A percentile compares a stretch with the other conserved stretches of the same genome.
Conservation (phyloP, 495 filamentous ascomycete species). For the Filosporella fistucella region DNA sequence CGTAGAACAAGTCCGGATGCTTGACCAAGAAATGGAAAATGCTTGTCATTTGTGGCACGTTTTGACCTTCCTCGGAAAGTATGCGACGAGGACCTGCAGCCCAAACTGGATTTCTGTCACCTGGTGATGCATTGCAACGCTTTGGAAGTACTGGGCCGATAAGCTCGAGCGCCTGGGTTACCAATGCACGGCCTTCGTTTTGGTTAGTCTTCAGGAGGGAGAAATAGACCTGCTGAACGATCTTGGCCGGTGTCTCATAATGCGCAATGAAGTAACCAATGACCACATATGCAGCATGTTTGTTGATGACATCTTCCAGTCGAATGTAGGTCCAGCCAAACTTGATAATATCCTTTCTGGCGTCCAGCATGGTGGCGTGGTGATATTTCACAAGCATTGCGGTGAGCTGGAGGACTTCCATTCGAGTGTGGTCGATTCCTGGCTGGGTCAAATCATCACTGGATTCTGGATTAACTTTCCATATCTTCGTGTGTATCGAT, state of each 20-base stretch:
- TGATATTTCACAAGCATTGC: slow-evolving; percentile 95
- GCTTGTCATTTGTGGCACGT: slow-evolving; percentile 91
- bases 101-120: slow-evolving; percentile 66
- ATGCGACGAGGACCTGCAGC: slow-evolving; percentile 88
- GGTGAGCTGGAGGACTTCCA: slow-evolving; percentile 93
- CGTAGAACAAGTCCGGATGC: slow-evolving; percentile 91
- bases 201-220: slow-evolving; percentile 88
- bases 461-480: slow-evolving; percentile 84
- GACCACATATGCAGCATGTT: slow-evolving; percentile 94
- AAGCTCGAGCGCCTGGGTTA: slow-evolving; percentile 90
- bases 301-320: slow-evolving; percentile 98
- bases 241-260: slow-evolving; percentile 95
- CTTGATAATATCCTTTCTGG: slow-evolving; percentile 97
- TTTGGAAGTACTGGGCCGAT: slow-evolving; percentile 92
- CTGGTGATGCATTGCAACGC: slow-evolving; percentile 43
- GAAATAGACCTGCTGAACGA: slow-evolving; percentile 89
- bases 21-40: slow-evolving; percentile 96
- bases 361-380: slow-evolving; percentile 74
- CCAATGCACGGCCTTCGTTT: slow-evolving; percentile 86
- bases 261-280: slow-evolving; percentile 97
- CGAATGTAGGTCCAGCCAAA: slow-evolving; percentile 98
- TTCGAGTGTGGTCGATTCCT: slow-evolving; percentile 89
- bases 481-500: slow-evolving; percentile 86
- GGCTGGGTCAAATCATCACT: slow-evolving; percentile 81
- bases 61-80: slow-evolving; percentile 91